A percentile compares a stretch with the other conserved stretches of the same genome.
Evolutionary conservation across 345 rosid species (phyloP).

Genomic region (Noccaea caerulescens): DNA sequence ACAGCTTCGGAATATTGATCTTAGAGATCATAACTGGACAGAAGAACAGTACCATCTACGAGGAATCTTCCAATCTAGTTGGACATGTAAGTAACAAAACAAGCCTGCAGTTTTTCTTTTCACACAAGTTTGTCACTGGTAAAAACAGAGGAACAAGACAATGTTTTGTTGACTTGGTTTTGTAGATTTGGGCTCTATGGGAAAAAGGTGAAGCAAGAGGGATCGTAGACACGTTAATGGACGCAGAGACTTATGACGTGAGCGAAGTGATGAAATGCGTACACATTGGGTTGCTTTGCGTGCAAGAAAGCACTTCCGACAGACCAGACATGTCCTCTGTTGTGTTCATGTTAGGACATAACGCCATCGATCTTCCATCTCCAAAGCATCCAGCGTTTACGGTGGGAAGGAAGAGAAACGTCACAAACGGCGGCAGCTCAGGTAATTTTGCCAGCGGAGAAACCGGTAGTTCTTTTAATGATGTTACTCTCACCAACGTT

Average conservation of each 20-base stretch:
- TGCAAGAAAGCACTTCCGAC: slow-evolving; percentile 61
- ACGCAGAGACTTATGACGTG: slow-evolving; percentile 26
- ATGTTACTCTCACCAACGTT: slow-evolving; percentile 44
- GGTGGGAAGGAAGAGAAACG: slow-evolving; percentile 24
- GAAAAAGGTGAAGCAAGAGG: slow-evolving; percentile 42
- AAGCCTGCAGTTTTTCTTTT: neutral
- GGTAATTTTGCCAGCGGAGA: slow-evolving; percentile 33
- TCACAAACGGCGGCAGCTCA: slow-evolving; percentile 28
- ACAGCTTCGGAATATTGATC: slow-evolving; percentile 65
- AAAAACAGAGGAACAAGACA: slow-evolving; percentile 18
- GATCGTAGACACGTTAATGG: slow-evolving; percentile 46
- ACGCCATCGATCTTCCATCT: slow-evolving; percentile 45
- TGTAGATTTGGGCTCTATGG: slow-evolving; percentile 67
- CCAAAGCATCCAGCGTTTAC: slow-evolving; percentile 63
- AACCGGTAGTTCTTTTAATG: slow-evolving; percentile 42
- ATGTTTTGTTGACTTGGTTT: neutral
- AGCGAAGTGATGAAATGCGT: slow-evolving; percentile 55
- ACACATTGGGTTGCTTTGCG: slow-evolving; percentile 31
- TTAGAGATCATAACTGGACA: slow-evolving; percentile 64
- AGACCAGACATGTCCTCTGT: slow-evolving; percentile 63
- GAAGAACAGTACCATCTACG: slow-evolving; percentile 44
- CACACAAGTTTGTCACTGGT: neutral
- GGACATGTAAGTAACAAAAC: slow-evolving; percentile 59
- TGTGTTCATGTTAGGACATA: slow-evolving; percentile 54
- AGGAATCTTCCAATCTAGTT: slow-evolving; percentile 48